Conservation (phyloP, 139 green algal species). For the Chlamydomonas schloesseri region DNA sequence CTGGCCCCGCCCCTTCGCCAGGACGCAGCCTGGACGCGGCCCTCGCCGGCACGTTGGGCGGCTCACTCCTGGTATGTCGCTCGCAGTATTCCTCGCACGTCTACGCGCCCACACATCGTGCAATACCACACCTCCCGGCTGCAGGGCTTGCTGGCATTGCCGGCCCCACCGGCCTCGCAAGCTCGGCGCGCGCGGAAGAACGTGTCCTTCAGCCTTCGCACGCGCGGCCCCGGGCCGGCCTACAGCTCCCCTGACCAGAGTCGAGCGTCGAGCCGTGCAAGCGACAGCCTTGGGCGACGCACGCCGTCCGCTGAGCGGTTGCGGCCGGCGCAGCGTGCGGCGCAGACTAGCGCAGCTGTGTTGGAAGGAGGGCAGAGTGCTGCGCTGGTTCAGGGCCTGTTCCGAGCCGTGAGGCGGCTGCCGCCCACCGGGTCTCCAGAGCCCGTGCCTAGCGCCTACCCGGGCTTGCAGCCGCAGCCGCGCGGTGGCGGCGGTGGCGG, state of each 20-base stretch:
- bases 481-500: background rate
- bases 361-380: background rate
- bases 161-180: background rate
- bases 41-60: too few relatives aligned
- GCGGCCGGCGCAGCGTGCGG: too few relatives aligned
- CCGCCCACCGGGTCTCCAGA: background rate
- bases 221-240: background rate
- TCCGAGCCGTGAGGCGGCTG: constrained; percentile 25
- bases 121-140: too few relatives aligned
- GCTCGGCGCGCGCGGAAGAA: background rate
- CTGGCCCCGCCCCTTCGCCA: too few relatives aligned
- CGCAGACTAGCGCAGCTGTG: too few relatives aligned
- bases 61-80: too few relatives aligned
- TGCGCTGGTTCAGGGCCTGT: background rate
- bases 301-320: too few relatives aligned
- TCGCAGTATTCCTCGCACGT: too few relatives aligned
- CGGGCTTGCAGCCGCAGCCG: background rate
- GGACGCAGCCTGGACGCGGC: too few relatives aligned
- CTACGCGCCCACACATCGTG: too few relatives aligned
- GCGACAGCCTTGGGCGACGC: too few relatives aligned
- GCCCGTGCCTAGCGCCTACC: background rate
- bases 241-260: constrained; percentile 23
- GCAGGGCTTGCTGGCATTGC: background rate
- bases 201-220: constrained; percentile 7
- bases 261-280: too few relatives aligned